Conservation (phyloP, 2,329 filamentous ascomycete species). For the Coleophoma eucalyptorum region DNA sequence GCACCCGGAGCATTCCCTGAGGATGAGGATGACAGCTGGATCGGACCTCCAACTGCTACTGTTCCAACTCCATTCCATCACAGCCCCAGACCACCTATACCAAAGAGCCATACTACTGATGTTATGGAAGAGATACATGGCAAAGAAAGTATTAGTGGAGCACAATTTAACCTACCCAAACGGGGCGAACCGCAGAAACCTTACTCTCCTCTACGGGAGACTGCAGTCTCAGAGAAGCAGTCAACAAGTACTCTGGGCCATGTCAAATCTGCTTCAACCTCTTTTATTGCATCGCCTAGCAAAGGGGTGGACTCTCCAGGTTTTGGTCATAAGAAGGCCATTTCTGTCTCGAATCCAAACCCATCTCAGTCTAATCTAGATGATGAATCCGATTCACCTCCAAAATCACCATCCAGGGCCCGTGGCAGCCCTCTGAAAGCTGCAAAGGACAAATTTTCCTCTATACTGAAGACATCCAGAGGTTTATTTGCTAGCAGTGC, state of each 20-base stretch:
- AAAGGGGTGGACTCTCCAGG: conserved; percentile 28
- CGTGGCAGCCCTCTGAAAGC: conserved; percentile 82
- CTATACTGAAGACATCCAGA: conserved; percentile 83
- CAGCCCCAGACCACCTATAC: conserved; percentile 46
- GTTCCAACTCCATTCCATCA: conserved; percentile 23
- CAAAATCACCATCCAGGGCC: conserved; percentile 52
- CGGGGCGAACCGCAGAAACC: conserved; percentile 30
- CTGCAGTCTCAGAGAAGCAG: conserved; percentile 16
- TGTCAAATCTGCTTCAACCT: conserved; percentile 61
- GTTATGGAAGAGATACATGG: conserved; percentile 53
- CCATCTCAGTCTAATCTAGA: conserved; percentile 48
- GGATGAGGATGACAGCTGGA: conserved; percentile 59
- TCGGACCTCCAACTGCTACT: conserved; percentile 41
- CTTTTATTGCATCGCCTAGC: conserved; percentile 49
- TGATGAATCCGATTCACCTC: conserved; percentile 16
- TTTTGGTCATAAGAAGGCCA: conserved; percentile 49
- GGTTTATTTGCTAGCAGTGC: conserved; percentile 79
- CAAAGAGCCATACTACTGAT: conserved; percentile 60
- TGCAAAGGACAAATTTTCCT: conserved; percentile 89
- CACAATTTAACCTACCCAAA: conserved; percentile 41
- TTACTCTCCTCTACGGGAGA: conserved; percentile 23
- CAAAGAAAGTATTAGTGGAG: conserved; percentile 43
- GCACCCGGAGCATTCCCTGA: conserved; percentile 60
- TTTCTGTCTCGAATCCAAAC: conserved; percentile 55
- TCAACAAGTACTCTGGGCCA: conserved; percentile 39